A percentile compares a stretch with the other conserved stretches of the same genome.
These are phyloP conservation scores for Mycena rebaudengoi DNA, from an alignment of 768 basidiomycete genomes.

Conservation along the genomic window DNA sequence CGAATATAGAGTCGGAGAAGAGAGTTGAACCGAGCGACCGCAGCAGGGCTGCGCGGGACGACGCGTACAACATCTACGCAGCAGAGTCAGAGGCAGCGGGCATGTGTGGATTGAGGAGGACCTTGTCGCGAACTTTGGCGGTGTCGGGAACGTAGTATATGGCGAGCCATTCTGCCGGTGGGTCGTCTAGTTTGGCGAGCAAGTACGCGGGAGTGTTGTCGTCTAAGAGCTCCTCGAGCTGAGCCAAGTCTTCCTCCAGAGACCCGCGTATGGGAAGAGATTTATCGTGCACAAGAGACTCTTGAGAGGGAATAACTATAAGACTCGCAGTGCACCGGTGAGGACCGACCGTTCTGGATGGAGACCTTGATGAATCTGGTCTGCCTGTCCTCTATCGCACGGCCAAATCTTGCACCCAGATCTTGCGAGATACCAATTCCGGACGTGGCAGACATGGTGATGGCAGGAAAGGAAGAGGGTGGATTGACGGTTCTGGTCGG, in stretches of 20 bases:
- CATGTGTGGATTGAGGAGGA: too few species aligned
- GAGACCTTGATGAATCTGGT: constrained; percentile 81
- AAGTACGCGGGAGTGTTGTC: constrained; percentile 78
- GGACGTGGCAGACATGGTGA: constrained; percentile 77
- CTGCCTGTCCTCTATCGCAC: constrained; percentile 57
- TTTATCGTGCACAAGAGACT: constrained; percentile 70
- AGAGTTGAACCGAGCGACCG: constrained; percentile 78
- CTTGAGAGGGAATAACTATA: constrained; percentile 46
- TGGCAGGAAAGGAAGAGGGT: too few species aligned
- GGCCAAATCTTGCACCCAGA: constrained; percentile 64
- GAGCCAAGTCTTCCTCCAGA: constrained; percentile 68
- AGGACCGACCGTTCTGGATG: constrained; percentile 72
- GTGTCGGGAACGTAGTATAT: constrained; percentile 86
- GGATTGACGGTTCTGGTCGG: constrained; percentile 13
- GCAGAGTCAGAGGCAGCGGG: too few species aligned
- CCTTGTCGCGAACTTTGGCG: constrained; percentile 86
- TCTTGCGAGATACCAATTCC: constrained; percentile 73
- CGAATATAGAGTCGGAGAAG: constrained; percentile 81
- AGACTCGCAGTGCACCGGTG: constrained; percentile 27
- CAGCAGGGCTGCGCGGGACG: constrained; percentile 73
- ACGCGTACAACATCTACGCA: constrained; percentile 94
- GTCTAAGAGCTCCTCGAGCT: constrained; percentile 63
- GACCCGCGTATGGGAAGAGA: constrained; percentile 58
- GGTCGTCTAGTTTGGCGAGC: constrained; percentile 68
- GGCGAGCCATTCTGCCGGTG: constrained; percentile 72